Evolutionary conservation across 805 yeast species (phyloP), one percentile per base, ranked within the genome.

Genomic region (Scheffersomyces stipitis): DNA sequence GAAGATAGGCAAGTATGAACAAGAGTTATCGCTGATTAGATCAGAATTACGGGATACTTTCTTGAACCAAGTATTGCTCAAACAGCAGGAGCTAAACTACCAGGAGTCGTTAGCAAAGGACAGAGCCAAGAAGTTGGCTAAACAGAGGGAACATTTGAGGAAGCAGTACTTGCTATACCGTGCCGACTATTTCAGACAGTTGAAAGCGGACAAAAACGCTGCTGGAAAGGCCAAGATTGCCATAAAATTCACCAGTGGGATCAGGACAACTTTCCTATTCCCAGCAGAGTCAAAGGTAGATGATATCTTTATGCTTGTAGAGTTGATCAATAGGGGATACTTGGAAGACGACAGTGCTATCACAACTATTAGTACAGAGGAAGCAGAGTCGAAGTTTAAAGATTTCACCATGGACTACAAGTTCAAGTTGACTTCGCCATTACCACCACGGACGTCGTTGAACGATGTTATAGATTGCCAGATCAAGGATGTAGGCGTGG

Each of bases 31-130:
- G 14, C 58, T 77, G 3, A 68, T 90, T 14, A 71, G 90, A 30
- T 64, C 74, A 3, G 90, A 83, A 40, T 71, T 81, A 31, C 77
- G 80, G 46, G 81, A 81, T 33, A 70, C 75, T 31, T 81, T 78
- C 28, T 52, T 76, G 41, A 70, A 81, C 27, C 75, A 81, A 41
- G 62, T 71, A 9, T 64, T 87, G 23, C 72, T 86, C 34, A 72
- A 73, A 42, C 82, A 83, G 49, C 96, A 90, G 59, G 93, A 88
- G 52, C 64, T 74, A 30, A 88, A 93, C 15, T 89, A 81, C 61
- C 80, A 82, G 52, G 75, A 75, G 24, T 81, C 95, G 0, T 64
- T 90, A 24, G 73, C 75, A 13, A 70, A 76, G 24, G 98, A 90
- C 61, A 72, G 81, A 37, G 69, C 71, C 35, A 68, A 81, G 49